Base-by-base conservation (phyloP, 768 basidiomycete species). In the Suillus decipiens region DNA sequence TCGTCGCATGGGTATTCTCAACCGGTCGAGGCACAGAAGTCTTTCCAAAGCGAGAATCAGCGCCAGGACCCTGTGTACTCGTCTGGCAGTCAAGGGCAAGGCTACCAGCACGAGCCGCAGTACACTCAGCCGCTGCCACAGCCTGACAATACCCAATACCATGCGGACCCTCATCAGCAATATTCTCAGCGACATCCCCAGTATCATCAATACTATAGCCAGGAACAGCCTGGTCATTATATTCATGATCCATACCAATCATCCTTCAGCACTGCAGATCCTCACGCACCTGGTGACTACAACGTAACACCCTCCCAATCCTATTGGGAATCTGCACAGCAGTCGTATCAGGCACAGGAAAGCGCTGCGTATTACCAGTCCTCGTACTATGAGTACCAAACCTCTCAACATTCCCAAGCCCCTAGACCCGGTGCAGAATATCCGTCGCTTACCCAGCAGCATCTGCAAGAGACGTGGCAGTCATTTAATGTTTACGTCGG, bases 401-500 rank as follows among this genome's bases (percentile, higher is more conserved):
- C 63, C 54, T 31, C 68, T 53, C 61, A 70, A 59, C 68, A 71
- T 34, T 57, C 66, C 43, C 61, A 68, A 60, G 8, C 67, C 64
- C 55, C 67, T 61, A 53, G 68, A 60, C 41, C 73, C 60, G 36
- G 70, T 65, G 66, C 81, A 56, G 78, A 80, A 41, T 85, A 86
- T 64, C 80, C 84, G 0, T 82, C 82, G 5, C 15, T 55, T 55
- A 36, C 34, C 7, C 84, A 86, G 60, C 86, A 86, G 69, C 76
- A 82, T 54, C 67, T 89, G 61, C 85, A 86, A 73, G 88, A 89
- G 74, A 88, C 88, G 11, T 90, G 89, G 89, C 81, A 83, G 71
- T 79, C 83, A 62, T 90, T 88, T 76, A 84, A 88, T 80, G 79
- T 82, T 63, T 85, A 85, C 68, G 81, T 86, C 60, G 67, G 76